Percentiles rank a stretch among this genome's conserved stretches.
Conservation (phyloP, 2,329 filamentous ascomycete species). For the Diaporthe vexans region DNA sequence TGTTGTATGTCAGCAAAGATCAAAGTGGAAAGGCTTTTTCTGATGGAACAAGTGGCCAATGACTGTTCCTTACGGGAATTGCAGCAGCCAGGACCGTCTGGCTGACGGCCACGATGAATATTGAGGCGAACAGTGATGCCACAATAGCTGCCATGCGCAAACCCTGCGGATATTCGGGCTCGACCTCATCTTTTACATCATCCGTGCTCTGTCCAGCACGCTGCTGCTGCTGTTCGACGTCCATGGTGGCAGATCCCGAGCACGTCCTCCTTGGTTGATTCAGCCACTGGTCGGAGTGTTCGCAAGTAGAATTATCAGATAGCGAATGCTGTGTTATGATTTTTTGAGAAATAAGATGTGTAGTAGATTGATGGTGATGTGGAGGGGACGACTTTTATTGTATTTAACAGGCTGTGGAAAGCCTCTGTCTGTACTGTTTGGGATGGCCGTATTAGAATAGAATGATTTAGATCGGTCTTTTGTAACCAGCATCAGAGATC, state of each 20-base stretch:
- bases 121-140: constrained; percentile 5
- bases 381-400: background rate
- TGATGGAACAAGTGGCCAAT: background rate
- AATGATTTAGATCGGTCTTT: background rate
- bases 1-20: background rate
- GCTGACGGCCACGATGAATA: constrained; percentile 13
- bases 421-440: background rate
- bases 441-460: background rate
- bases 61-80: background rate
- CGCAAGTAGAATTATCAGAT: background rate
- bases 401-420: background rate
- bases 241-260: background rate
- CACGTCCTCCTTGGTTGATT: background rate
- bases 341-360: too few species aligned
- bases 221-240: constrained; percentile 13
- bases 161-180: constrained; percentile 11
- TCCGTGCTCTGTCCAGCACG: background rate
- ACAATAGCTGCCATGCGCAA: constrained; percentile 7
- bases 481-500: constrained; percentile 1
- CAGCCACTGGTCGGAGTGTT: background rate
- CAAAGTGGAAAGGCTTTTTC: background rate
- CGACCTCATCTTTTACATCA: background rate
- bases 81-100: constrained; percentile 17
- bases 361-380: background rate
- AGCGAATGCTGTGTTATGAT: too few species aligned